Evolutionary conservation across 208 protist species (phyloP), one percentile per base, ranked within the genome.

Genomic region (Acanthamoeba healyi): DNA sequence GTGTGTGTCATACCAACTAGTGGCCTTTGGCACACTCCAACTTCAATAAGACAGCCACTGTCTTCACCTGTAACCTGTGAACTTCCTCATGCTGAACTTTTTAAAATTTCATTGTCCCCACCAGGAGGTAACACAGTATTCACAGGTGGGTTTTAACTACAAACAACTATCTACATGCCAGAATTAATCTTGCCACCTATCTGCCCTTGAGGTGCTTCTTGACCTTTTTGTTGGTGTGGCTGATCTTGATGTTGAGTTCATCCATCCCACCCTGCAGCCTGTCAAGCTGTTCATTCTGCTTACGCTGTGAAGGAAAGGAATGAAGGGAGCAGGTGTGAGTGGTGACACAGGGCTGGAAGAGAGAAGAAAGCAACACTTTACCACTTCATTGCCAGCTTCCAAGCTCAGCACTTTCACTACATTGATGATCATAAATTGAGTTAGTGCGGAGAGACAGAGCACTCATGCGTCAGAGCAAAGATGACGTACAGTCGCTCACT

Each of bases 301-400:
- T 24, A 0, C 34, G n/a, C 70, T 72, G 63, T 40, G 12, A 22
- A 42, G 24, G 1, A 72, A 72, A 32, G 34, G 10, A n/a, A n/a
- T 34, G 38, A 38, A 32, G 34, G 10, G 7, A 79, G 17, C 4
- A 79, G 5, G 70, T 46, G 38, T 38, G 63, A 32, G 0, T 22
- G 10, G 0, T 74, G 7, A 29, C 70, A 1, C 2, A 79, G 2
- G 29, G 34, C 0, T 24, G 22, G 12, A 36, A 17, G 4, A 7
- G 34, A 79, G 12, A n/a, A 79, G 14, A 3, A 49, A 14, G 36
- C 12, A 46, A 2, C 9, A 17, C 12, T 32, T 10, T 63, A 87
- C 79, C 44, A 87, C 40, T 58, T 58, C 44, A 4, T 87, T 87
- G 44, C 79, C 79, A 14, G 79, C 79, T 58, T 87, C 79, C 19